Evolutionary conservation across 768 basidiomycete species (phyloP).

Genomic region (Pulveroboletus sp.): DNA sequence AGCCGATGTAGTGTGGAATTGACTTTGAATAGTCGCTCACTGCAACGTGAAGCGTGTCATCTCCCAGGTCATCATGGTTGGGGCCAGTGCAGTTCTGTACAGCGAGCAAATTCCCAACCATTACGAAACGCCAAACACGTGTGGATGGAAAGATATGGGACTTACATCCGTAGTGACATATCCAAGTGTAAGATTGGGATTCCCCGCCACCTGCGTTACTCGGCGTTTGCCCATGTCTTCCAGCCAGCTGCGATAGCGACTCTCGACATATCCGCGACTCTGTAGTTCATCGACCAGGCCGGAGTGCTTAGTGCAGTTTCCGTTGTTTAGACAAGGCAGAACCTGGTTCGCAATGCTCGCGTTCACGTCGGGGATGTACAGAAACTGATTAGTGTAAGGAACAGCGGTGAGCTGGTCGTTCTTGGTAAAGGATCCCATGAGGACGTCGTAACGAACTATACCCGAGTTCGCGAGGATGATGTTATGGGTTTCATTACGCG

Average conservation of each 20-base stretch:
- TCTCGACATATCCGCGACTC: constrained; percentile 46
- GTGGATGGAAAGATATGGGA: not conserved
- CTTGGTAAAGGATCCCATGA: constrained; percentile 66
- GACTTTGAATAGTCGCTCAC: no score
- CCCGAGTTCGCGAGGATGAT: constrained; percentile 64
- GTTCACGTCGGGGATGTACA: constrained; percentile 54
- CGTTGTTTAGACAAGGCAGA: constrained; percentile 48
- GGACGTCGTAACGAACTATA: constrained; percentile 62
- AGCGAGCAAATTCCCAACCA: not conserved
- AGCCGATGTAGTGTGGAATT: constrained; percentile 55
- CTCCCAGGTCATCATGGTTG: constrained; percentile 36
- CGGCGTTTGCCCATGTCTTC: constrained; percentile 45
- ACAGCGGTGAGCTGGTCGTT: constrained; percentile 76
- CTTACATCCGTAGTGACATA: constrained; percentile 71
- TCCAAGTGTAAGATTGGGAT: constrained; percentile 59
- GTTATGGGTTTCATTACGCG: constrained; percentile 53
- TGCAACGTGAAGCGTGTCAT: constrained; percentile 55
- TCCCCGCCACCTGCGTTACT: constrained; percentile 26
- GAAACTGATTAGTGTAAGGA: constrained; percentile 63
- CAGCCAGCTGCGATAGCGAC: constrained; percentile 52
- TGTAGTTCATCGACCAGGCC: constrained; percentile 22
- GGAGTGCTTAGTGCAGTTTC: constrained; percentile 20
- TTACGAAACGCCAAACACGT: not conserved
- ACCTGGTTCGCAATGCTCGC: constrained; percentile 49
- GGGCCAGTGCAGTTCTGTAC: constrained; percentile 60